Evolutionary conservation across 2,329 filamentous ascomycete genomes (phyloP), one percentile per base, ranked within the genome.

Genomic region (Albophoma yamanashiensis): DNA sequence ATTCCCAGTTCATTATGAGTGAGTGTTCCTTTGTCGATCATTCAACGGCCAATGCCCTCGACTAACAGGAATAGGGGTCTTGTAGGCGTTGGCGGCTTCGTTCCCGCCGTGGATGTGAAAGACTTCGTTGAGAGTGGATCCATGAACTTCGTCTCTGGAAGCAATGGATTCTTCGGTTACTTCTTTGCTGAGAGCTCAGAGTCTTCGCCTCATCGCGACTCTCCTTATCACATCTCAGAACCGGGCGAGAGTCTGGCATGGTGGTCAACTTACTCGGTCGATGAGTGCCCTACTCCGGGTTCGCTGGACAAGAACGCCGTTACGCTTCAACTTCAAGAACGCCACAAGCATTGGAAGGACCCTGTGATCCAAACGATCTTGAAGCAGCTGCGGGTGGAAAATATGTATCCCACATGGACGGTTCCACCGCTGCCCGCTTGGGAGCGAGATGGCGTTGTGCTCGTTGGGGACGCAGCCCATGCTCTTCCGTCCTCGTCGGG

Each of bases 1-100:
- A 25, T 67, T 64, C 45, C 64, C 65, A 2, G 62, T 65, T 6
- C 64, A 61, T 12, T 69, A 68, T 12, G 67, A 69, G 67, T 68
- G 56, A 58, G 66, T 62, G 1, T 0, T 14, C 25, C 25, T 12
- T 43, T 27, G 31, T 12, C 20, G 31, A n/a, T 3, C 50, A 5
- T 34, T 9, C 27, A 36, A 11, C 50, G n/a, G 31, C 17, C 2
- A 27, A n/a, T 22, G n/a, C n/a, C 17, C 50, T 14, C 4, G 9
- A 14, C 52, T 59, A 11, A 34, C 53, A 3, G 5, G 0, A 11
- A 12, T 14, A 66, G 64, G 36, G 65, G 65, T 5, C 62, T 67
- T 8, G 62, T 60, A n/a, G 65, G 64, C 4, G 60, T 67, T 17
- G 65, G 65, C 17, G 65, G 65, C 25, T 67, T 66, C 38, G 43